Evolutionary conservation across 208 protist species (phyloP), one percentile per base, ranked within the genome.

Genomic region (Phytomonas serpens): DNA sequence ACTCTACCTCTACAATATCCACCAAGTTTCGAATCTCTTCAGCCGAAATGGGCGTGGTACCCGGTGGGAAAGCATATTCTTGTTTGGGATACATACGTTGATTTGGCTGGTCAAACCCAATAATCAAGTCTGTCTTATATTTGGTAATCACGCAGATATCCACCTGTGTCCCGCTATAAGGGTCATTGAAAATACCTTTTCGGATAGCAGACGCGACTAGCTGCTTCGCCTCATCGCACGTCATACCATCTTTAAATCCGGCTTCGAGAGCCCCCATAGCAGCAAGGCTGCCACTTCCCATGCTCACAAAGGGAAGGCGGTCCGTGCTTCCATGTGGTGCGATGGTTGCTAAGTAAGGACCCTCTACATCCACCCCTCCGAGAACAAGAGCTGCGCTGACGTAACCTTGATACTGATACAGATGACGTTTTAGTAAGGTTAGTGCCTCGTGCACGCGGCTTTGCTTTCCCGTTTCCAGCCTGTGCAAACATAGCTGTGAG

Each of bases 131-230:
- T 42, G 87, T 93, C 80, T 88, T 87, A 32, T 78, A 71, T 78
- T 90, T 94, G 11, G 89, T 96, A 80, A 99, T 99, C 13, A 99
- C 95, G 71, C 90, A 98, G 30, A 99, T 61, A 84, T 99, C 99
- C n/a, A 99, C 98, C 89, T 99, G 99, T 47, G 90, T 97, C 72
- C 99, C 99, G 64, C 96, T 99, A 75, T 99, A 99, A 10, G 99
- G 93, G 82, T 99, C 99, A 89, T 99, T 99, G 79, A 99, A 99
- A 79, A 99, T 99, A 91, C 99, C 99, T 73, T 98, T 97, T 51
- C 81, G 77, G 64, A 99, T 99, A 31, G 98, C 97, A n/a, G 95
- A 88, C 64, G 88, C 88, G 27, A 99, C 99, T 14, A 99, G 83
- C 75, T 87, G 71, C 75, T 99, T 98, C 10, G 98, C 99, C 84